These are phyloP conservation scores for Stachybotrys elegans DNA, from an alignment of 2,329 filamentous ascomycete genomes.

Conservation along the genomic window DNA sequence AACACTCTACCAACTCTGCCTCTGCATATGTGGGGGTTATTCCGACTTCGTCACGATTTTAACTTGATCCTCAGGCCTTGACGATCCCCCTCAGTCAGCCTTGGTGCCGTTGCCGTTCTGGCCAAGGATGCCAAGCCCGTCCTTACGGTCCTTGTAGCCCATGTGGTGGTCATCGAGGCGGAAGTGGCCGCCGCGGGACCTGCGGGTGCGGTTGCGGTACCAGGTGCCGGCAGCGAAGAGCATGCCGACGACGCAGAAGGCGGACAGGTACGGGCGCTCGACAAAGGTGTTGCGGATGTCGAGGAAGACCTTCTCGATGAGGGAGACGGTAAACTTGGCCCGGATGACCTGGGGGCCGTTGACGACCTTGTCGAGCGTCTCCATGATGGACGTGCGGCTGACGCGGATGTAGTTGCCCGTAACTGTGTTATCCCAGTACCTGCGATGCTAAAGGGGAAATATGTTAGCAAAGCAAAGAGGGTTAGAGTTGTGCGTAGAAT, in stretches of 20 bases:
- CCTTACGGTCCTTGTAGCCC: slow-evolving; percentile 51
- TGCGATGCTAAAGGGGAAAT: slow-evolving; percentile 61
- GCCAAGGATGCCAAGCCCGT: slow-evolving; percentile 52
- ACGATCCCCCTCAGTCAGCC: slow-evolving; percentile 24
- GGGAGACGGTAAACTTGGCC: slow-evolving; percentile 71
- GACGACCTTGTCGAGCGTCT: slow-evolving; percentile 72
- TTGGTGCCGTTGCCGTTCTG: slow-evolving; percentile 29
- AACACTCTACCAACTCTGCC: too few relatives aligned
- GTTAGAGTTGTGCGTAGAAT: too few relatives aligned
- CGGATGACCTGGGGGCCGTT: slow-evolving; percentile 65
- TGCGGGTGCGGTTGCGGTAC: slow-evolving; percentile 49
- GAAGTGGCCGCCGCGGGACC: slow-evolving; percentile 54
- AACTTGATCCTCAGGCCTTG: too few relatives aligned
- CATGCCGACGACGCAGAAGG: slow-evolving; percentile 54
- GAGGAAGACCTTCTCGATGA: slow-evolving; percentile 67
- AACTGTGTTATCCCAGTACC: slow-evolving; percentile 90
- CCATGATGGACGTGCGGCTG: slow-evolving; percentile 83
- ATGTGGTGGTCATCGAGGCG: slow-evolving; percentile 51
- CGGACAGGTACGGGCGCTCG: slow-evolving; percentile 54
- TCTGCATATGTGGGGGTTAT: too few relatives aligned
- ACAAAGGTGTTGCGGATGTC: slow-evolving; percentile 54
- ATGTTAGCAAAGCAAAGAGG: slow-evolving; percentile 24
- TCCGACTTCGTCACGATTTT: too few relatives aligned
- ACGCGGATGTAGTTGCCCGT: slow-evolving; percentile 87
- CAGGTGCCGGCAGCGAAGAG: slow-evolving; percentile 47